phyloP scores from a whole-genome alignment of 2,329 filamentous ascomycete species.

The Aspergillus hortae region DNA sequence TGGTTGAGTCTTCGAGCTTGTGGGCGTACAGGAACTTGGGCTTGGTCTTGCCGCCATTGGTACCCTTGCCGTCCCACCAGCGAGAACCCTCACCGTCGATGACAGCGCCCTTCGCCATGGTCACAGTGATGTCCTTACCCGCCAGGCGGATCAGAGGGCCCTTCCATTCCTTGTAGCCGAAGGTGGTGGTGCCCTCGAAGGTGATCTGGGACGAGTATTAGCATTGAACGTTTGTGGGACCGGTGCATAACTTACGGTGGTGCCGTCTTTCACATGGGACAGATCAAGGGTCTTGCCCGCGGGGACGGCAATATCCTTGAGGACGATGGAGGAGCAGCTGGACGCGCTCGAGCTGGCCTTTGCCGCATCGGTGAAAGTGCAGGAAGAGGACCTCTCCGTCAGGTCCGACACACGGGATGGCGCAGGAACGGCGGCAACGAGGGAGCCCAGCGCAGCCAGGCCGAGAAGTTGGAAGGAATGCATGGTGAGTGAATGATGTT shows the following conservation, averaged over 20 bases:
- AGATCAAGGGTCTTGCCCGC: slow-evolving; percentile 58
- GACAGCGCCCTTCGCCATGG: slow-evolving; percentile 48
- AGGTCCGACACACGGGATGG: slow-evolving; percentile 22
- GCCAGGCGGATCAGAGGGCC: slow-evolving; percentile 62
- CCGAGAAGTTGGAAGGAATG: slow-evolving; percentile 18
- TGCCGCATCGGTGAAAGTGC: slow-evolving; percentile 55
- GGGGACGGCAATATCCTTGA: slow-evolving; percentile 55
- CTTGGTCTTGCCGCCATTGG: slow-evolving; percentile 61
- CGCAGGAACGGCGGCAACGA: slow-evolving; percentile 20
- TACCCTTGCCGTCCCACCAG: slow-evolving; percentile 61
- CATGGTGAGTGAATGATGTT: slow-evolving; percentile 16
- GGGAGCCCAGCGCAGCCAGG: slow-evolving; percentile 14
- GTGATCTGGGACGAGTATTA: slow-evolving; percentile 42
- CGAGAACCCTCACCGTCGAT: slow-evolving; percentile 55
- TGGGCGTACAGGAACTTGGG: slow-evolving; percentile 61
- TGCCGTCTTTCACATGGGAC: slow-evolving; percentile 50
- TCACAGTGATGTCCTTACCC: slow-evolving; percentile 54
- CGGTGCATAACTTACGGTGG: slow-evolving; percentile 35
- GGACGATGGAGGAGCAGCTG: slow-evolving; percentile 53
- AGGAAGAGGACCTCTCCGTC: slow-evolving; percentile 35
- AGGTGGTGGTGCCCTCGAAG: slow-evolving; percentile 63
- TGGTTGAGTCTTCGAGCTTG: slow-evolving; percentile 28
- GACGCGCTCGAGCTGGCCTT: slow-evolving; percentile 48
- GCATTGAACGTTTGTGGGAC: neutral
- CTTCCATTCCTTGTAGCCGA: slow-evolving; percentile 62